Evolutionary conservation across 805 yeast genomes (phyloP).

Genomic region (Ogataea nakhonphanomensis): DNA sequence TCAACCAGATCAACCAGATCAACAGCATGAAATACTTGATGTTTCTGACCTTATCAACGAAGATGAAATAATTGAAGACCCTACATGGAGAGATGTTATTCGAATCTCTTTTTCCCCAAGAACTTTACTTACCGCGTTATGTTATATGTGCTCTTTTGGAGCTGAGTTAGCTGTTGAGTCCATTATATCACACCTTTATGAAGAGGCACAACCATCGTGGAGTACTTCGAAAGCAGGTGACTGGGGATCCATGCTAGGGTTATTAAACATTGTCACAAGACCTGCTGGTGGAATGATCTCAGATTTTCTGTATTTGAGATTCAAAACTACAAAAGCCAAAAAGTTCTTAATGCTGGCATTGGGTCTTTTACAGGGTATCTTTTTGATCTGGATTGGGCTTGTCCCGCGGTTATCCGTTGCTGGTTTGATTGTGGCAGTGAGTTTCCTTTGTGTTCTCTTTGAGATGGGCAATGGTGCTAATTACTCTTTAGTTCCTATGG

Average conservation of each 20-base stretch:
- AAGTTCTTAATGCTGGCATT: constrained; percentile 33
- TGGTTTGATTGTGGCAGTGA: constrained; percentile 30
- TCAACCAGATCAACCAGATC: not conserved
- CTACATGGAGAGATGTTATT: constrained; percentile 18
- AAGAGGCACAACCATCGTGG: constrained; percentile 17
- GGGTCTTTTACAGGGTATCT: constrained; percentile 33
- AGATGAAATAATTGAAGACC: constrained; percentile 28
- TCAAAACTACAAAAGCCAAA: constrained; percentile 31
- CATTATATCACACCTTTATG: constrained; percentile 25
- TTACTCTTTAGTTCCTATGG: constrained; percentile 34
- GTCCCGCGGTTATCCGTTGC: constrained; percentile 26
- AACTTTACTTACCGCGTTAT: constrained; percentile 29
- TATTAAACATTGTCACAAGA: constrained; percentile 31
- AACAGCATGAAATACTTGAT: constrained; percentile 1
- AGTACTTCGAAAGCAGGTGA: constrained; percentile 26
- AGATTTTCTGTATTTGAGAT: constrained; percentile 29
- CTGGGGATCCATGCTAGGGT: constrained; percentile 35
- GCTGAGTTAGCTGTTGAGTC: constrained; percentile 32
- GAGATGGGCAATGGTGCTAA: constrained; percentile 40
- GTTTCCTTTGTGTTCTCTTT: constrained; percentile 33
- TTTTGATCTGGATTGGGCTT: constrained; percentile 36
- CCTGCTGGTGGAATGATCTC: constrained; percentile 31
- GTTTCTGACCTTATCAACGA: constrained; percentile 19
- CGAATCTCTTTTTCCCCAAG: constrained; percentile 24
- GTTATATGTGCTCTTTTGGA: constrained; percentile 30